Evolutionary conservation across 1,139 yeast genomes (phyloP).

Genomic region (Sugiyamaella sp.): DNA sequence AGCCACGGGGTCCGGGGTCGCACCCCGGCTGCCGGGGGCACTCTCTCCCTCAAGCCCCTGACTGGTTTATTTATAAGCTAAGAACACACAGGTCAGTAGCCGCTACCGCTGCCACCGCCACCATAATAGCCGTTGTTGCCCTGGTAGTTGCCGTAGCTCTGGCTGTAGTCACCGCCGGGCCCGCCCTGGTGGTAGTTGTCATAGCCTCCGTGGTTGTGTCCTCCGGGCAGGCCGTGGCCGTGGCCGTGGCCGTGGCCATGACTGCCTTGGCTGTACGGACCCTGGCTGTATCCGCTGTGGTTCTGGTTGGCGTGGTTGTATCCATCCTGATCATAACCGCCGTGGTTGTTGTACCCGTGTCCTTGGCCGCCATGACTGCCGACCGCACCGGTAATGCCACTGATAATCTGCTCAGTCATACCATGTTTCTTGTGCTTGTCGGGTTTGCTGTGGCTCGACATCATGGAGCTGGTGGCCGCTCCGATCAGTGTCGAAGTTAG

Average conservation of each 20-base stretch:
- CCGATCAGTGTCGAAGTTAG: background rate
- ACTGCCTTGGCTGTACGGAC: background rate
- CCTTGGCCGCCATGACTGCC: background rate
- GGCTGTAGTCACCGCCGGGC: background rate
- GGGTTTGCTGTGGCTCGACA: background rate
- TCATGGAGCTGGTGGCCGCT: background rate
- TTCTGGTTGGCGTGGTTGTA: background rate
- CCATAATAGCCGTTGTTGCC: background rate
- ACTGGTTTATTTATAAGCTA: background rate
- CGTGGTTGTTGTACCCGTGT: background rate
- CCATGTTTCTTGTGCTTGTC: constrained; percentile 1
- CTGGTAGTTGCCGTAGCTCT: background rate
- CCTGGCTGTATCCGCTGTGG: background rate
- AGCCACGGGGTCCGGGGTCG: background rate
- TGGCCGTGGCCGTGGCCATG: background rate
- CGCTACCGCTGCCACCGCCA: no score
- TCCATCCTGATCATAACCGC: background rate
- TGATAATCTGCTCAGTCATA: background rate
- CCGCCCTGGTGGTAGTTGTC: background rate
- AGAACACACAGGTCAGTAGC: no score
- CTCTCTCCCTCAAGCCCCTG: background rate
- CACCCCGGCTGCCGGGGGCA: constrained; percentile 1
- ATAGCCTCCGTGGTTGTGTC: background rate
- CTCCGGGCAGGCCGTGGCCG: background rate
- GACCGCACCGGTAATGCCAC: background rate